Percentiles rank a stretch among this genome's conserved stretches.
Conservation (phyloP, 352 stramenopile genomes). For the Phytophthora tubulina region DNA sequence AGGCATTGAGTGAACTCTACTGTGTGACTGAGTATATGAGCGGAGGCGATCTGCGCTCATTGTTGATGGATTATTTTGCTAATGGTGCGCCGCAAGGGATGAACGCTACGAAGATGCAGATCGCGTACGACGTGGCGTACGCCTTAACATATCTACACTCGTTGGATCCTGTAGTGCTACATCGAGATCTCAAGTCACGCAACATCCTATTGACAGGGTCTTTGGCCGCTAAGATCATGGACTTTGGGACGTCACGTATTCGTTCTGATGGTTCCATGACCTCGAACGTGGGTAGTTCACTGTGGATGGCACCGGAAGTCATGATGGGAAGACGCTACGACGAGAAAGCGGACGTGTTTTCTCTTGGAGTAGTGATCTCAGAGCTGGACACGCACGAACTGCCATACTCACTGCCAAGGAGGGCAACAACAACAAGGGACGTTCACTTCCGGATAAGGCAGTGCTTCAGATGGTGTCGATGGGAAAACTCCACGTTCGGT, state of each 20-base stretch:
- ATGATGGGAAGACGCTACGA: not conserved
- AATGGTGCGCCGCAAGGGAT: not conserved
- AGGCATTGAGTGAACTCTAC: not conserved
- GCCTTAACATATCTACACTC: slow-evolving; percentile 1
- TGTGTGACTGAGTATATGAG: not conserved
- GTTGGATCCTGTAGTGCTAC: not conserved
- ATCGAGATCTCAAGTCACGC: not conserved
- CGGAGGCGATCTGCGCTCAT: not conserved
- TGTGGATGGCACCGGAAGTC: not conserved
- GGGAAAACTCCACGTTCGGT: no score
- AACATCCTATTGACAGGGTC: not conserved
- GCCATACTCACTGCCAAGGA: not conserved
- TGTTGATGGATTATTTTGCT: not conserved
- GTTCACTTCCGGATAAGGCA: no score
- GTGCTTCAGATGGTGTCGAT: no score
- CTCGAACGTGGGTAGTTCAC: not conserved
- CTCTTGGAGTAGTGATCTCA: not conserved
- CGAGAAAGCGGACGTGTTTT: not conserved
- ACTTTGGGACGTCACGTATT: not conserved
- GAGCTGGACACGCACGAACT: no score
- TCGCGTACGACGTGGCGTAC: slow-evolving; percentile 1
- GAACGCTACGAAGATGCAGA: not conserved
- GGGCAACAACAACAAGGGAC: no score
- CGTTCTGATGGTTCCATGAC: not conserved
- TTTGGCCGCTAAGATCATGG: not conserved